A percentile compares a stretch with the other conserved stretches of the same genome.
phyloP scores from a whole-genome alignment of 345 rosid species.

The Populus alba region DNA sequence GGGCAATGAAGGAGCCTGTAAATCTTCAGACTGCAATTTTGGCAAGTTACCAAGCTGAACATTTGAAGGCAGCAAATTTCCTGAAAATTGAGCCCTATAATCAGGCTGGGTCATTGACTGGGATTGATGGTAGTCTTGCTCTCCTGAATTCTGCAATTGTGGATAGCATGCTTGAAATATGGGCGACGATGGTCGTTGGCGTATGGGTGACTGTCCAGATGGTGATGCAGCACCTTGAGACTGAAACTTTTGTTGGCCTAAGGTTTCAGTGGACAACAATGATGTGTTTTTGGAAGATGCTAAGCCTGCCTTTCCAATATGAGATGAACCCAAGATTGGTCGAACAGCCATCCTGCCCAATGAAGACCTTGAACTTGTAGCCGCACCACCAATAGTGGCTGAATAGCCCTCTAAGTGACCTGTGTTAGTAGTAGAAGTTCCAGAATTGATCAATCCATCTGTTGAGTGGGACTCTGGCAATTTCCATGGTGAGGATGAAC shows the following conservation, averaged over 20 bases:
- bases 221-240: conserved; percentile 40
- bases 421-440: conserved; percentile 17
- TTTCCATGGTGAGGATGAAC: conserved; percentile 41
- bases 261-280: conserved; percentile 43
- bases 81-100: conserved; percentile 47
- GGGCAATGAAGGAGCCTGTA: conserved; percentile 22
- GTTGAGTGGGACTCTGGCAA: conserved; percentile 32
- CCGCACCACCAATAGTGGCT: conserved; percentile 38
- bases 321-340: conserved; percentile 39
- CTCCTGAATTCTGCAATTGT: conserved; percentile 29
- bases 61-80: conserved; percentile 36
- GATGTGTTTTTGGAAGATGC: conserved; percentile 40
- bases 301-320: conserved; percentile 37
- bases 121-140: conserved; percentile 36
- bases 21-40: conserved; percentile 32
- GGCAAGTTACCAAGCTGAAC: conserved; percentile 25
- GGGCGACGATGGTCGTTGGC: conserved; percentile 41
- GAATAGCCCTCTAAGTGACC: conserved; percentile 49
- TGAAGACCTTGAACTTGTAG: conserved; percentile 38
- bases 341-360: conserved; percentile 43
- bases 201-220: conserved; percentile 47
- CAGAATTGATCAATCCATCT: conserved; percentile 39
- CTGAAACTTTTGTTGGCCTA: conserved; percentile 45
- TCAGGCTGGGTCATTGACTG: conserved; percentile 47
- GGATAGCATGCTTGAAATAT: conserved; percentile 28